These are phyloP conservation scores for Prunus fruticosa DNA, from an alignment of 306 rosid genomes.

Conservation along the genomic window DNA sequence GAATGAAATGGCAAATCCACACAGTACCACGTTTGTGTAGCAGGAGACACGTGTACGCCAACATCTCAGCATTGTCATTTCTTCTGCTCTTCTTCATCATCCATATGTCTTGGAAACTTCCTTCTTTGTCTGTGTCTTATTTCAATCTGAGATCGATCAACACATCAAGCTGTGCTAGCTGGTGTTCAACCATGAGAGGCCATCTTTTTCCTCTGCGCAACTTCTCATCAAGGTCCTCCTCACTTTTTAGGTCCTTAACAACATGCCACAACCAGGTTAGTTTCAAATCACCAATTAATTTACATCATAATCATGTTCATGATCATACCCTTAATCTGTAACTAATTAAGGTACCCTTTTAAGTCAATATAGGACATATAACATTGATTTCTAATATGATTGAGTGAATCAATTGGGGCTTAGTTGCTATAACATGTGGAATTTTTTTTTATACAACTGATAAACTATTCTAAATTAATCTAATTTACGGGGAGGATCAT, in stretches of 20 bases:
- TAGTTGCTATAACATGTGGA: background rate
- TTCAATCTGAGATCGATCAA: background rate
- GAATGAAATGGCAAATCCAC: slow-evolving; percentile 9
- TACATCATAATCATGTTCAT: background rate
- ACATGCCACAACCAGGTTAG: slow-evolving; percentile 13
- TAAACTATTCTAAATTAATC: too few relatives aligned
- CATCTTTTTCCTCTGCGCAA: background rate
- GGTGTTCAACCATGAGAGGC: slow-evolving; percentile 11
- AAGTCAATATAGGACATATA: background rate
- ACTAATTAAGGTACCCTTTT: background rate
- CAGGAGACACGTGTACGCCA: background rate
- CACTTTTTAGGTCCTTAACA: slow-evolving; percentile 10
- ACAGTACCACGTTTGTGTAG: slow-evolving; percentile 18
- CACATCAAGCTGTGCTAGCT: background rate
- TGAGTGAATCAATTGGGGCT: background rate
- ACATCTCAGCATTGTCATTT: background rate
- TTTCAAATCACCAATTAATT: background rate
- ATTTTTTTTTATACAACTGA: background rate
- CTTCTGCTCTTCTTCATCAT: background rate
- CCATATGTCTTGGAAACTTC: background rate
- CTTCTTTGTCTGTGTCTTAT: background rate
- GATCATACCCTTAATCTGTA: background rate
- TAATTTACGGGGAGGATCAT: too few relatives aligned
- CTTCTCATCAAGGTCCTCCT: slow-evolving; percentile 1
- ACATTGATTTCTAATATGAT: background rate